Base-by-base conservation (phyloP, 352 stramenopile genomes). In the Thalassiosira hispida region DNA sequence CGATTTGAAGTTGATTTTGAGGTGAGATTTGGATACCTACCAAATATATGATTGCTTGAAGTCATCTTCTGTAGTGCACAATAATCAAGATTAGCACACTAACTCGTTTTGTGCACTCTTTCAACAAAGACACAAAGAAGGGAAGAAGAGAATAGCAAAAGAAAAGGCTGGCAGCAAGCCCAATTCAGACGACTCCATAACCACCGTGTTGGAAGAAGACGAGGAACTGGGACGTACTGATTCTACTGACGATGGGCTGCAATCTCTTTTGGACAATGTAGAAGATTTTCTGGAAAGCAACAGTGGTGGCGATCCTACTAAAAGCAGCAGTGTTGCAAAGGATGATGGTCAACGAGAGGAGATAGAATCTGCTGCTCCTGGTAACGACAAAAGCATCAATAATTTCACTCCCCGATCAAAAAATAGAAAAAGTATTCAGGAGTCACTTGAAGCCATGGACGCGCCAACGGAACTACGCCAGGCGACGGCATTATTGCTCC, bases 1-100 rank as follows among this genome's bases (percentile, higher is more conserved):
- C 9, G 96, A 98, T 87, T 95, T 98, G 25, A 92, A 91, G 63
- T 64, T 93, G 8, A 85, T 94, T 57, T 64, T 94, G 60, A 85
- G 71, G 60, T 81, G 49, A 62, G 66, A 64, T 9, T 62, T 61
- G 20, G 38, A 47, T 53, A 29, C 12, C 40, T 8, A 29, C 23
- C 47, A 42, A 53, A 23, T 42, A 4, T 16, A n/a, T 60, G 23
- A 22, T 40, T 60, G 22, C 1, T 25, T n/a, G 27, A n/a, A 25
- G 9, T 56, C 18, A 1, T 56, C 18, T n/a, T 38, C 47, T 63
- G 38, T 23, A 16, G 12, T 49, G 8, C 23, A 35, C 0, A 52
- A 9, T 22, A 49, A 12, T 49, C 29, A 16, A 18, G 23, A 16
- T 0, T 20, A 52, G 8, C 16, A 7, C 16, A 62, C 29, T 25